Percentiles rank a stretch among this genome's conserved stretches.
These are phyloP conservation scores for Pseudogymnoascus pannorum DNA, from an alignment of 2,329 filamentous ascomycete genomes.

Conservation along the genomic window DNA sequence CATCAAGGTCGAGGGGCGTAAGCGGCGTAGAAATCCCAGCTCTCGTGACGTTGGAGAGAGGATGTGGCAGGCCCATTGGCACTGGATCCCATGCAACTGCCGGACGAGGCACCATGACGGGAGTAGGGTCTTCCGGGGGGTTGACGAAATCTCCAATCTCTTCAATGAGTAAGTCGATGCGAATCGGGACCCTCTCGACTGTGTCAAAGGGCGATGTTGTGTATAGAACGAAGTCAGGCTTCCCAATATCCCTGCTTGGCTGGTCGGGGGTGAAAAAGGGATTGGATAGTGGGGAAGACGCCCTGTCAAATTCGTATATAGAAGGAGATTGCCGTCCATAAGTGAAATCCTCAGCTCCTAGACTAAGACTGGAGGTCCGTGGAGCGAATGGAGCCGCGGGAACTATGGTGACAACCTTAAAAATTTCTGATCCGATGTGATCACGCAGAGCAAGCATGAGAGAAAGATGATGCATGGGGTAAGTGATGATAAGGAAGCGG, in stretches of 20 bases:
- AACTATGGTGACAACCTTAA: slow-evolving; percentile 53
- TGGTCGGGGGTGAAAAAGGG: not conserved
- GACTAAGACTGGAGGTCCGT: not conserved
- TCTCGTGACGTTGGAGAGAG: not conserved
- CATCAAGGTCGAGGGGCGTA: not conserved
- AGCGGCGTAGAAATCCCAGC: not conserved
- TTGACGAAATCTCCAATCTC: not conserved
- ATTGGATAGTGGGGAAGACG: not conserved
- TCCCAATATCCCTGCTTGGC: not conserved
- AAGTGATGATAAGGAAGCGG: slow-evolving; percentile 52
- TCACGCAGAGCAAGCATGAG: slow-evolving; percentile 51
- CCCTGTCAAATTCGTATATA: slow-evolving; percentile 22
- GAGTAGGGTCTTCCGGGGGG: not conserved
- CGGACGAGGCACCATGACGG: not conserved
- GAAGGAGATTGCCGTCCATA: not conserved
- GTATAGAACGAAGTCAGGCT: not conserved
- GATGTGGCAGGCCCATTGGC: not conserved
- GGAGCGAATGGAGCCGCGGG: not conserved
- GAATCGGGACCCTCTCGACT: not conserved
- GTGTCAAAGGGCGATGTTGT: not conserved
- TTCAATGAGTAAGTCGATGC: not conserved
- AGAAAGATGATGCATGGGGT: slow-evolving; percentile 47
- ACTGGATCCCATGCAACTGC: not conserved
- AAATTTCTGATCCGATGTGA: slow-evolving; percentile 46
- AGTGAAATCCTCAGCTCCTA: slow-evolving; percentile 27